Evolutionary conservation across 2,329 filamentous ascomycete species (phyloP).

Genomic region (Nemania bipapillata): DNA sequence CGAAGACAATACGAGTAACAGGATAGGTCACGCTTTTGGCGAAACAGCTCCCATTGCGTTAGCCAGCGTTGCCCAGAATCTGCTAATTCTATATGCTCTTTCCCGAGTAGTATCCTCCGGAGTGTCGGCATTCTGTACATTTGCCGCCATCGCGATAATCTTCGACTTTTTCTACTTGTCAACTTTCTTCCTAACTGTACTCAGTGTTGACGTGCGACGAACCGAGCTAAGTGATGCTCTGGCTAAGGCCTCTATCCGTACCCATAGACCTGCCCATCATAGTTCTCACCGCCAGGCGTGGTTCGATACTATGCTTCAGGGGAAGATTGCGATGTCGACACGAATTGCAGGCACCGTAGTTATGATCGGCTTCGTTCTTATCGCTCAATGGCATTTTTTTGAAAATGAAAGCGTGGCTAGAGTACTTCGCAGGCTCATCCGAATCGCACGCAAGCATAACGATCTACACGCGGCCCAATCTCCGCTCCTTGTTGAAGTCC

Average conservation of each 20-base stretch:
- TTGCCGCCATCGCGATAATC: slow-evolving; percentile 77
- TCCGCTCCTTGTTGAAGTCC: slow-evolving; percentile 68
- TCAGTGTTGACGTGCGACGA: slow-evolving; percentile 81
- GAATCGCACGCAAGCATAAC: slow-evolving; percentile 47
- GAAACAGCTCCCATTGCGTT: slow-evolving; percentile 76
- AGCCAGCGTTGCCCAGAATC: slow-evolving; percentile 74
- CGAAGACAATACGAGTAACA: slow-evolving; percentile 72
- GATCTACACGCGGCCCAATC: slow-evolving; percentile 47
- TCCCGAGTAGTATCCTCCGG: slow-evolving; percentile 74
- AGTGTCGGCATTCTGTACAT: slow-evolving; percentile 79
- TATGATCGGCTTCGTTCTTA: slow-evolving; percentile 76
- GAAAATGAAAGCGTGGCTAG: slow-evolving; percentile 64
- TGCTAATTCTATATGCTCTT: slow-evolving; percentile 72
- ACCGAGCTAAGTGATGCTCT: slow-evolving; percentile 80
- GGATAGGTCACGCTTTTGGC: slow-evolving; percentile 79
- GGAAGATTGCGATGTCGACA: slow-evolving; percentile 75
- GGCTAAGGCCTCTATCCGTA: slow-evolving; percentile 63
- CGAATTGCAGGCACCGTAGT: slow-evolving; percentile 79
- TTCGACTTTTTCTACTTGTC: slow-evolving; percentile 83
- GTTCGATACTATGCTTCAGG: slow-evolving; percentile 70
- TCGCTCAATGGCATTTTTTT: slow-evolving; percentile 82
- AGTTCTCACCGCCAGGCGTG: slow-evolving; percentile 60
- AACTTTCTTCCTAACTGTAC: slow-evolving; percentile 81
- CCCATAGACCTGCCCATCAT: slow-evolving; percentile 45
- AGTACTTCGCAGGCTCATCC: slow-evolving; percentile 52